phyloP scores from a whole-genome alignment of 1,139 yeast genomes.

The Saccharomyces hybrid region DNA sequence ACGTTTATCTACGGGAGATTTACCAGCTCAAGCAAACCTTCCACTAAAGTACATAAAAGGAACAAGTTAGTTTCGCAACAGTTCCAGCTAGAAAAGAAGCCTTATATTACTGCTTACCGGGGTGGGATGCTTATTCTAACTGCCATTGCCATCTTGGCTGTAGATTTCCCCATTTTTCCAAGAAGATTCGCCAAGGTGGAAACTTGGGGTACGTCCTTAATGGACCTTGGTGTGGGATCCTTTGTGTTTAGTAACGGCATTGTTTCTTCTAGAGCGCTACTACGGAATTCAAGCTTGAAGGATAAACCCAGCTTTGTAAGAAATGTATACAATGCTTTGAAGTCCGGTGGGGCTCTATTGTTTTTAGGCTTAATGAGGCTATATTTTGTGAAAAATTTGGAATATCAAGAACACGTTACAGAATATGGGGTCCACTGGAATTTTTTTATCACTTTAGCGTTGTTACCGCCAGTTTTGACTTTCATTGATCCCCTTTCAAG shows the following conservation, averaged over 20 bases:
- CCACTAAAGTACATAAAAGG: neutral
- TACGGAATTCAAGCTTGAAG: slow-evolving; percentile 35
- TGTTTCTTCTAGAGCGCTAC: slow-evolving; percentile 60
- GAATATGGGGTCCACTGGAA: slow-evolving; percentile 98
- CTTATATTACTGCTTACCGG: slow-evolving; percentile 76
- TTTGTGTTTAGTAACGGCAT: slow-evolving; percentile 95
- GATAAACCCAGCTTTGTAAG: slow-evolving; percentile 30
- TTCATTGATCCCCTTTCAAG: slow-evolving; percentile 51
- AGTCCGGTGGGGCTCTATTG: slow-evolving; percentile 46
- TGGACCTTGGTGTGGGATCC: slow-evolving; percentile 99
- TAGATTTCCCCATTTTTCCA: slow-evolving; percentile 82
- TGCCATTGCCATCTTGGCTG: slow-evolving; percentile 83
- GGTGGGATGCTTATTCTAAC: slow-evolving; percentile 85
- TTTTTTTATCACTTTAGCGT: slow-evolving; percentile 82
- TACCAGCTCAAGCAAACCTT: neutral
- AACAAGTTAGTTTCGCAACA: slow-evolving; percentile 2
- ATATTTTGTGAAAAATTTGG: slow-evolving; percentile 69
- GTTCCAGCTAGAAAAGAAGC: slow-evolving; percentile 36
- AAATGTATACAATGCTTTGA: slow-evolving; percentile 39
- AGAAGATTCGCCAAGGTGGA: slow-evolving; percentile 93
- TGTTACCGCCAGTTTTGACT: slow-evolving; percentile 54
- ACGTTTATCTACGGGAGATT: slow-evolving; percentile 8
- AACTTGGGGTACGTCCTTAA: slow-evolving; percentile 96
- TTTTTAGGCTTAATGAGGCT: slow-evolving; percentile 64
- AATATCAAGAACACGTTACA: slow-evolving; percentile 90